Evolutionary conservation across 345 rosid genomes (phyloP).

Genomic region (Salix exigua): DNA sequence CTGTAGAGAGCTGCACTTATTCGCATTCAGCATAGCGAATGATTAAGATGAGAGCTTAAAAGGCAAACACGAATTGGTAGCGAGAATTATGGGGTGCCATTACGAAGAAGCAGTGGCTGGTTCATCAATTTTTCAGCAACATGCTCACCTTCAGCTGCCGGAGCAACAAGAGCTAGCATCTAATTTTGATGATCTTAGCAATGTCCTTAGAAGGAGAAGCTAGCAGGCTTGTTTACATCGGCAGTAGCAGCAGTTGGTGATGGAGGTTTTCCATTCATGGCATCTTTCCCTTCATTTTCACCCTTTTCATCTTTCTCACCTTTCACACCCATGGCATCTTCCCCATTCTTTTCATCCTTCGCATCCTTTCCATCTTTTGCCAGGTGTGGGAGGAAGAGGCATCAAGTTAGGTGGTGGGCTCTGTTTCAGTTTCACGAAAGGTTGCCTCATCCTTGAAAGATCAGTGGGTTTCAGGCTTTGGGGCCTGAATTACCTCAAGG

Average conservation of each 20-base stretch:
- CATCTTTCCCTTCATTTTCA: slow-evolving; percentile 20
- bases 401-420: slow-evolving; percentile 88
- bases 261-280: slow-evolving; percentile 1
- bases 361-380: slow-evolving; percentile 49
- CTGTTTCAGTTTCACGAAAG: slow-evolving; percentile 70
- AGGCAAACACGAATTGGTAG: slow-evolving; percentile 5
- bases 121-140: slow-evolving; percentile 25
- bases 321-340: slow-evolving; percentile 20
- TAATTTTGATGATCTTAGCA: slow-evolving; percentile 14
- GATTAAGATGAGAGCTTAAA: slow-evolving; percentile 2
- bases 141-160: slow-evolving; percentile 2
- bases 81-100: not conserved
- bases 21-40: slow-evolving; percentile 9
- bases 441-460: slow-evolving; percentile 81
- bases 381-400: slow-evolving; percentile 61
- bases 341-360: slow-evolving; percentile 42
- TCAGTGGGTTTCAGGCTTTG: slow-evolving; percentile 91
- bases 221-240: slow-evolving; percentile 18
- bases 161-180: slow-evolving; percentile 21
- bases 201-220: slow-evolving; percentile 37
- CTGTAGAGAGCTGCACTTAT: slow-evolving; percentile 23
- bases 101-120: slow-evolving; percentile 26
- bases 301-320: slow-evolving; percentile 39
- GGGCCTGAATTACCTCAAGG: slow-evolving; percentile 66
- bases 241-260: not conserved